Percentiles rank a stretch among this genome's conserved stretches.
These are phyloP conservation scores for Cyclotella atomus DNA, from an alignment of 108 stramenopile genomes.

Conservation along the genomic window DNA sequence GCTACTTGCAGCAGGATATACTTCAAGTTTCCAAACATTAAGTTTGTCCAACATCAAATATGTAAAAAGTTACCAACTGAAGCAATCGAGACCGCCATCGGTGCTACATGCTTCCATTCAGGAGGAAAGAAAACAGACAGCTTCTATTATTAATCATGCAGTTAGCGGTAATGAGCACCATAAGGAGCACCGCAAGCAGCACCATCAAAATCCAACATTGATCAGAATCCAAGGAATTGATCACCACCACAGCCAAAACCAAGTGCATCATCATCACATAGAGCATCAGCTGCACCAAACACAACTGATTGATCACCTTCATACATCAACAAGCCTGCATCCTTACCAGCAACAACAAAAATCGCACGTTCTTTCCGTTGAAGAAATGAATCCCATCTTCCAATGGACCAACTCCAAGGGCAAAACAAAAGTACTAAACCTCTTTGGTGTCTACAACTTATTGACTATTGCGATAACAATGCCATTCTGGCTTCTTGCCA, in stretches of 20 bases:
- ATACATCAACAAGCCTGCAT: no score
- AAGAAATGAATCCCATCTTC: conserved; percentile 42
- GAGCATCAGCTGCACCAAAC: neutral
- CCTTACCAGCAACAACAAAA: neutral
- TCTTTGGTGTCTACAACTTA: conserved; percentile 57
- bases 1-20: no score
- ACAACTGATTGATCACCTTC: no score
- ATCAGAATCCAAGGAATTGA: neutral
- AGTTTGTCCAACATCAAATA: neutral
- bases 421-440: conserved; percentile 66
- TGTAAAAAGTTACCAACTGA: neutral
- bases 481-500: conserved; percentile 67
- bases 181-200: neutral
- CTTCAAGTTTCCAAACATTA: neutral
- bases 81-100: neutral
- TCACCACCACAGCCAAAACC: neutral
- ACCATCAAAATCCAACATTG: neutral
- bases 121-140: neutral
- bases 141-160: neutral
- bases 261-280: neutral
- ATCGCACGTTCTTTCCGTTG: conserved; percentile 40
- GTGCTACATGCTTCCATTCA: neutral
- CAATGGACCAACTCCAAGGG: conserved; percentile 28
- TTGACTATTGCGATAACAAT: conserved; percentile 55
- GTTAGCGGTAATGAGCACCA: neutral